Percentiles rank a stretch among this genome's conserved stretches.
Evolutionary conservation across 2,329 filamentous ascomycete species (phyloP).

Genomic region (Neonectria sp.): DNA sequence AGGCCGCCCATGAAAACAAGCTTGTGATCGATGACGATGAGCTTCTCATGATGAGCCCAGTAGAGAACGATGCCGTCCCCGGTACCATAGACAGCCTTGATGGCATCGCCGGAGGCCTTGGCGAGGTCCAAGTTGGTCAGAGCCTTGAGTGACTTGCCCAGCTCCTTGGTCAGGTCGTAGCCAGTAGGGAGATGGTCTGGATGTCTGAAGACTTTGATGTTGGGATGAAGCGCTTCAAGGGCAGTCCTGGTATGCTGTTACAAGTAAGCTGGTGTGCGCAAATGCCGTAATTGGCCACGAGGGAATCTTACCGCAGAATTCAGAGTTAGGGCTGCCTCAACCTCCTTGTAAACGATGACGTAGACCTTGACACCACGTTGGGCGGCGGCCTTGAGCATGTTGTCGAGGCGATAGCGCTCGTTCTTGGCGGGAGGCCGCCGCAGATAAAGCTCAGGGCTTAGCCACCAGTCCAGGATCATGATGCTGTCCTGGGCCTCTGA

Average conservation of each 20-base stretch:
- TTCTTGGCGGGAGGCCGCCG: constrained; percentile 86
- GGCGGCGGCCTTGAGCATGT: constrained; percentile 85
- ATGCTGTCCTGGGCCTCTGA: constrained; percentile 80
- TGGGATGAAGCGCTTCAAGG: constrained; percentile 83
- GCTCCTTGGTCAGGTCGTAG: constrained; percentile 76
- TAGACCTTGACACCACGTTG: constrained; percentile 88
- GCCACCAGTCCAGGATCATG: constrained; percentile 93
- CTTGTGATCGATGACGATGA: constrained; percentile 84
- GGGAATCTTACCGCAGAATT: constrained; percentile 60
- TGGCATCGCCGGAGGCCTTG: constrained; percentile 78
- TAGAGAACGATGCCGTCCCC: constrained; percentile 87
- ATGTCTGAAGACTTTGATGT: constrained; percentile 91
- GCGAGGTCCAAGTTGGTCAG: constrained; percentile 69
- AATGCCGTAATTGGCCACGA: not conserved
- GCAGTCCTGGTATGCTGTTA: constrained; percentile 81
- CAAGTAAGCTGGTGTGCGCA: constrained; percentile 41
- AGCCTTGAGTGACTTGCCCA: constrained; percentile 73
- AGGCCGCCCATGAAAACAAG: constrained; percentile 93
- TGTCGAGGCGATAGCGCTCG: constrained; percentile 87
- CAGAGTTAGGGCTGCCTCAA: constrained; percentile 81
- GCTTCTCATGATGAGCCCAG: constrained; percentile 96
- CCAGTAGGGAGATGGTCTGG: constrained; percentile 88
- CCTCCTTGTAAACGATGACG: constrained; percentile 94
- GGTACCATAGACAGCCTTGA: constrained; percentile 87
- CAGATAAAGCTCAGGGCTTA: constrained; percentile 90